A percentile compares a stretch with the other conserved stretches of the same genome.
Conservation (phyloP, 192 early-diverging fungal genomes). For the Linnemannia schmuckeri region DNA sequence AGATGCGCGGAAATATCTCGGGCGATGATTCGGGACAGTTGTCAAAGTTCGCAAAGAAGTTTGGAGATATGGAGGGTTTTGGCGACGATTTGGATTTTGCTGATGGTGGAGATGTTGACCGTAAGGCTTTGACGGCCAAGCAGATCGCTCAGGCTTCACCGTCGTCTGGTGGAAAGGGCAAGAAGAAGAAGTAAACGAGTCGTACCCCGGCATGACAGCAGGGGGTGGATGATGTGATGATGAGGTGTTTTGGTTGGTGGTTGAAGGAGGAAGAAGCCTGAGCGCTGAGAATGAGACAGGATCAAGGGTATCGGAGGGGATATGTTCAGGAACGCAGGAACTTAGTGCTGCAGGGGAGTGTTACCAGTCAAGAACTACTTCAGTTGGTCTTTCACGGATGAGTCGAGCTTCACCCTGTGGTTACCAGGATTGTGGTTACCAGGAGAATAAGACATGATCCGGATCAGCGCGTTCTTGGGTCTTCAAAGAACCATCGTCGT, state of each 20-base stretch:
- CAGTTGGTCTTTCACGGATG: background rate
- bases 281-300: background rate
- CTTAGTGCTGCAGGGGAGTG: background rate
- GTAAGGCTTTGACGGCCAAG: slow-evolving; percentile 51
- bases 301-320: background rate
- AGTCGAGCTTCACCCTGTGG: background rate
- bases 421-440: background rate
- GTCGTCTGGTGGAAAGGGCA: slow-evolving; percentile 35
- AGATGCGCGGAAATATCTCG: slow-evolving; percentile 63
- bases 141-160: slow-evolving; percentile 40
- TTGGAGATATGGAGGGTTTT: slow-evolving; percentile 75
- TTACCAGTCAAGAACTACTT: background rate
- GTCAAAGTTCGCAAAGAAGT: slow-evolving; percentile 85
- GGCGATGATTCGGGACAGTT: slow-evolving; percentile 86
- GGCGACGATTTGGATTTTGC: slow-evolving; percentile 61
- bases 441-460: background rate
- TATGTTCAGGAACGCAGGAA: background rate
- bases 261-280: background rate
- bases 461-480: background rate
- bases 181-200: slow-evolving; percentile 56
- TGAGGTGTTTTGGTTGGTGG: background rate
- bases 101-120: slow-evolving; percentile 57
- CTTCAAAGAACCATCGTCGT: background rate
- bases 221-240: background rate
- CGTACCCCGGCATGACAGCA: background rate